Conservation (phyloP, 2,329 filamentous ascomycete genomes). For the Colletotrichum lini region DNA sequence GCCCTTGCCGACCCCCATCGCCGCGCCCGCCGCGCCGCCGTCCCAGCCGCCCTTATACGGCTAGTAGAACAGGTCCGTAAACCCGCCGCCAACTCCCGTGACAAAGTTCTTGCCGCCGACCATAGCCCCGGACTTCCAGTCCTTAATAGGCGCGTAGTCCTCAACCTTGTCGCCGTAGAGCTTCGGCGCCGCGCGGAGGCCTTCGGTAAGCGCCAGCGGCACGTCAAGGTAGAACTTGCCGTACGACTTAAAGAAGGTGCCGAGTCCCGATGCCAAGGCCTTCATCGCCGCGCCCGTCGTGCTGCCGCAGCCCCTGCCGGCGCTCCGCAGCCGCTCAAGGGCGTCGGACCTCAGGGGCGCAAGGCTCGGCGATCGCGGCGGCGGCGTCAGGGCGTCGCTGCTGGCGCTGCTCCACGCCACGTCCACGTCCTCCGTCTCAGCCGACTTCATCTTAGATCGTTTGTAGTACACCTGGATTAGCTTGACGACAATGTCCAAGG, state of each 20-base stretch:
- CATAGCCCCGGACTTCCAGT: conserved; percentile 60
- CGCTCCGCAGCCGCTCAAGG: conserved; percentile 6
- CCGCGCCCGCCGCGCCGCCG: conserved; percentile 56
- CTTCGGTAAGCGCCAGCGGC: conserved; percentile 64
- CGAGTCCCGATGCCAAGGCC: conserved; percentile 45
- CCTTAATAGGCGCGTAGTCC: conserved; percentile 58
- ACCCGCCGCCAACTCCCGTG: conserved; percentile 59
- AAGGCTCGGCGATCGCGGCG: conserved; percentile 6
- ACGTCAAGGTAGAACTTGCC: conserved; percentile 60
- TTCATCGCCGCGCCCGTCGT: conserved; percentile 26
- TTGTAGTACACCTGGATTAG: conserved; percentile 40
- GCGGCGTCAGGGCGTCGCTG: background rate
- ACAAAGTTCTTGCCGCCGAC: conserved; percentile 61
- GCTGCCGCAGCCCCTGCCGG: conserved; percentile 9
- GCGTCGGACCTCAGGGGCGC: conserved; percentile 11
- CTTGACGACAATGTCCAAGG: conserved; percentile 43
- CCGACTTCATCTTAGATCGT: conserved; percentile 6
- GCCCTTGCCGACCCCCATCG: conserved; percentile 60
- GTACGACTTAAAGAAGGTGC: conserved; percentile 56
- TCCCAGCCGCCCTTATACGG: conserved; percentile 58
- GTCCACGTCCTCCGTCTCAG: conserved; percentile 9
- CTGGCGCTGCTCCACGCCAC: conserved; percentile 7
- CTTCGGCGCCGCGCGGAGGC: conserved; percentile 67
- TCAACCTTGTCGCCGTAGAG: conserved; percentile 59
- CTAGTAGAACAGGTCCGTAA: conserved; percentile 59